Evolutionary conservation across 805 yeast species (phyloP).

Genomic region (Wickerhamiella bombiphila): DNA sequence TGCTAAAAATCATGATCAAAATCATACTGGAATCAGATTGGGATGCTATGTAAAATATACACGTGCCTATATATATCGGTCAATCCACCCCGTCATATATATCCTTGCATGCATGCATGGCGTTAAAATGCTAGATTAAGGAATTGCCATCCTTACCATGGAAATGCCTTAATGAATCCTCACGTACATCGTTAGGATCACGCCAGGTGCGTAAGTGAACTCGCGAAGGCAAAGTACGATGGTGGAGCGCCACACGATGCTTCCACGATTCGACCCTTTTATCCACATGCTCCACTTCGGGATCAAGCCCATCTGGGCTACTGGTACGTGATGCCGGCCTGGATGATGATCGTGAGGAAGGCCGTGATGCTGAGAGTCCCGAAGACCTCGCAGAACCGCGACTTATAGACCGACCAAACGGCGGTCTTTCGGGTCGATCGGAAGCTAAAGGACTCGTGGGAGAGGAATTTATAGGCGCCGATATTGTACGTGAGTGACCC

Average conservation of each 20-base stretch:
- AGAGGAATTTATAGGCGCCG: neutral
- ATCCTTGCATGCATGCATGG: slow-evolving; percentile 1
- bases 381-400: neutral
- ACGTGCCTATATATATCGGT: neutral
- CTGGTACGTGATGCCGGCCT: neutral
- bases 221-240: slow-evolving; percentile 27
- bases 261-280: slow-evolving; percentile 44
- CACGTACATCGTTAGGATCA: slow-evolving; percentile 28
- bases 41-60: neutral
- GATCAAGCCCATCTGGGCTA: slow-evolving; percentile 10
- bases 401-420: neutral
- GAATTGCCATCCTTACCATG: slow-evolving; percentile 2
- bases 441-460: neutral
- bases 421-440: neutral
- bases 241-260: slow-evolving; percentile 32
- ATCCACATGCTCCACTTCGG: slow-evolving; percentile 24
- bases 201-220: slow-evolving; percentile 33
- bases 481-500: neutral
- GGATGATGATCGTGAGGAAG: neutral
- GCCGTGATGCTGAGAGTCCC: neutral
- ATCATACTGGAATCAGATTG: too few species aligned
- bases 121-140: neutral
- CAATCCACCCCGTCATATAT: neutral
- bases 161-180: slow-evolving; percentile 17
- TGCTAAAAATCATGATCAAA: too few species aligned